phyloP scores from a whole-genome alignment of 2,329 filamentous ascomycete genomes.

The Orbilia oligospora region DNA sequence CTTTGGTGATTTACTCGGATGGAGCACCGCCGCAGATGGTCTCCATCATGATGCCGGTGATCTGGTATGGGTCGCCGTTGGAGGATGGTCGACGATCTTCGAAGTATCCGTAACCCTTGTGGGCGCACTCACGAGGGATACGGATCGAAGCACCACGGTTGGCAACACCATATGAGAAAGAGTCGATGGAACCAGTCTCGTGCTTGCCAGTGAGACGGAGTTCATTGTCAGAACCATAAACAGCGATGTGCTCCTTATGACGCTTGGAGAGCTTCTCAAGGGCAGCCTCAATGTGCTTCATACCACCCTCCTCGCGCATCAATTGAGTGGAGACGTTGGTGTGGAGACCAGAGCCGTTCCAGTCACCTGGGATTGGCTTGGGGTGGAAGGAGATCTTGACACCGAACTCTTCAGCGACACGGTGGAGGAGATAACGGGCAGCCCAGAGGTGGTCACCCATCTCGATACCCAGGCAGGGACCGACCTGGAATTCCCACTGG shows the following conservation, averaged over 20 bases:
- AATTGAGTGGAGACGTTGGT: slow-evolving; percentile 91
- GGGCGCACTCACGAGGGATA: slow-evolving; percentile 86
- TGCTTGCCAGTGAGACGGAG: slow-evolving; percentile 91
- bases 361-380: slow-evolving; percentile 95
- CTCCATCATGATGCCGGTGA: slow-evolving; percentile 84
- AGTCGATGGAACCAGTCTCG: slow-evolving; percentile 94
- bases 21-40: slow-evolving; percentile 63
- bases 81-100: slow-evolving; percentile 87
- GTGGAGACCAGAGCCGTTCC: slow-evolving; percentile 96
- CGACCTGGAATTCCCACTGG: slow-evolving; percentile 98
- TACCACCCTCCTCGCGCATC: slow-evolving; percentile 91
- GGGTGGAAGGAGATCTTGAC: slow-evolving; percentile 95
- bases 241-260: slow-evolving; percentile 78
- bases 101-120: slow-evolving; percentile 95
- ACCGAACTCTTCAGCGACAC: slow-evolving; percentile 95
- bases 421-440: slow-evolving; percentile 87
- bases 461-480: slow-evolving; percentile 87
- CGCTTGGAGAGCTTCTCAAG: slow-evolving; percentile 71
- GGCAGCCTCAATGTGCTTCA: slow-evolving; percentile 91
- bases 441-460: slow-evolving; percentile 98
- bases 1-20: slow-evolving; percentile 51
- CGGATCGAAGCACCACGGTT: slow-evolving; percentile 96
- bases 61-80: slow-evolving; percentile 88
- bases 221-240: slow-evolving; percentile 97
- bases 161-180: slow-evolving; percentile 93